A percentile compares a stretch with the other conserved stretches of the same genome.
Evolutionary conservation across 2,329 filamentous ascomycete species (phyloP).

Genomic region (Nothomitra cinnamomea): DNA sequence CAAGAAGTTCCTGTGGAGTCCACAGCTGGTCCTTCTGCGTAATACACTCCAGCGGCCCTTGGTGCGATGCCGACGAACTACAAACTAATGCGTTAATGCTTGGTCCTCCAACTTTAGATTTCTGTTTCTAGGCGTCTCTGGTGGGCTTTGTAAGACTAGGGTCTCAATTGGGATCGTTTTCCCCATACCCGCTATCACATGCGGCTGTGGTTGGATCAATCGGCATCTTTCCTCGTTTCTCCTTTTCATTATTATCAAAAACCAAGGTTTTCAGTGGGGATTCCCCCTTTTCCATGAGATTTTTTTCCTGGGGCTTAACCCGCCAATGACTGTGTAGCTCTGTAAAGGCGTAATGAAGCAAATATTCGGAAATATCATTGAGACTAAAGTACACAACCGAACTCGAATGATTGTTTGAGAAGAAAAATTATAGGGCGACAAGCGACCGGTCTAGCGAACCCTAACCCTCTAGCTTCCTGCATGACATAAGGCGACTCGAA

Average conservation of each 20-base stretch:
- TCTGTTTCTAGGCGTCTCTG: not conserved
- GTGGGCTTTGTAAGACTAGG: not conserved
- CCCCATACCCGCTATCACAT: not conserved
- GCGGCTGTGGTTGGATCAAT: not conserved
- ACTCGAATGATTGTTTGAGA: no score
- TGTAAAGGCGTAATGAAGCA: no score
- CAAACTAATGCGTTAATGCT: not conserved
- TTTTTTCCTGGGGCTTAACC: not conserved
- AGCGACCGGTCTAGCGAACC: no score
- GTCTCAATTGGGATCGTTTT: not conserved
- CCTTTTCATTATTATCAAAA: not conserved
- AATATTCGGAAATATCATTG: no score
- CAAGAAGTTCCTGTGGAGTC: conserved; percentile 11
- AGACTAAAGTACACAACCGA: no score
- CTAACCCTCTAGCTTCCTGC: no score
- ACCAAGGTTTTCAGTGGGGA: no score
- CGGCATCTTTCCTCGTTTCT: not conserved
- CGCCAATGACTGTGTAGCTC: no score
- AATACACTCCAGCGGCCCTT: not conserved
- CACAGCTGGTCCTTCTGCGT: not conserved
- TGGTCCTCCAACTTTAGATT: not conserved
- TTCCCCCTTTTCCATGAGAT: no score
- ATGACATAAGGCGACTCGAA: no score
- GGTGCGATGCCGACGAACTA: not conserved
- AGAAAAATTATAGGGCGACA: no score